These are phyloP conservation scores for Dendrobium nobile DNA, from an alignment of 106 monocot species.

Conservation along the genomic window DNA sequence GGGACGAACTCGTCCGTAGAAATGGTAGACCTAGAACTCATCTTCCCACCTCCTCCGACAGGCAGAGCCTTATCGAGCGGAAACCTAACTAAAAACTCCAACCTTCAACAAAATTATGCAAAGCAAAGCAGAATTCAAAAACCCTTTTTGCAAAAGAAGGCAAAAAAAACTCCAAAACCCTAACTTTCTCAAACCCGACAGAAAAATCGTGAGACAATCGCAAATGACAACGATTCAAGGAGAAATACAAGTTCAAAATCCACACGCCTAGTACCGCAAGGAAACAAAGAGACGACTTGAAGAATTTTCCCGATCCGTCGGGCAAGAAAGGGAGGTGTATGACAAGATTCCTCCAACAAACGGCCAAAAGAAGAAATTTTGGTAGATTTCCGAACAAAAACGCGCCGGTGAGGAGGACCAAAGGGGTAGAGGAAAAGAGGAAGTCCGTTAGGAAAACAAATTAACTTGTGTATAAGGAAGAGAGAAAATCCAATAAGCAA, in stretches of 20 bases:
- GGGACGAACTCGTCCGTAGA: constrained; percentile 44
- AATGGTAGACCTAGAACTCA: constrained; percentile 61
- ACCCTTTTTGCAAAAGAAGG: not conserved
- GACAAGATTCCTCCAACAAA: constrained; percentile 1
- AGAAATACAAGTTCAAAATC: not conserved
- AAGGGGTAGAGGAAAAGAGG: not conserved
- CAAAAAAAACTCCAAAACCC: not conserved
- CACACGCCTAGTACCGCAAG: not conserved
- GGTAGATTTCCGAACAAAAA: not conserved
- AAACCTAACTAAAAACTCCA: not conserved
- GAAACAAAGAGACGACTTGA: not conserved
- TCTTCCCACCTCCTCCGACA: constrained; percentile 16
- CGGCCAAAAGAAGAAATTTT: not conserved
- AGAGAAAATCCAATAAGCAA: constrained; percentile 5
- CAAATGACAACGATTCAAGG: not conserved
- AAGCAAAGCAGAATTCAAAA: not conserved
- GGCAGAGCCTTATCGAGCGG: not conserved
- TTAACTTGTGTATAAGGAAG: not conserved
- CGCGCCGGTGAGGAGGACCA: not conserved
- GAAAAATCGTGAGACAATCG: not conserved
- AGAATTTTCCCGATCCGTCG: not conserved
- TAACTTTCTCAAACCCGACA: not conserved
- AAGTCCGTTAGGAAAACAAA: not conserved
- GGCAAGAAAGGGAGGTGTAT: not conserved
- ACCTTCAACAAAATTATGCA: not conserved